Conservation (phyloP, 140 eudicot genomes). For the Bidens hawaiensis region DNA sequence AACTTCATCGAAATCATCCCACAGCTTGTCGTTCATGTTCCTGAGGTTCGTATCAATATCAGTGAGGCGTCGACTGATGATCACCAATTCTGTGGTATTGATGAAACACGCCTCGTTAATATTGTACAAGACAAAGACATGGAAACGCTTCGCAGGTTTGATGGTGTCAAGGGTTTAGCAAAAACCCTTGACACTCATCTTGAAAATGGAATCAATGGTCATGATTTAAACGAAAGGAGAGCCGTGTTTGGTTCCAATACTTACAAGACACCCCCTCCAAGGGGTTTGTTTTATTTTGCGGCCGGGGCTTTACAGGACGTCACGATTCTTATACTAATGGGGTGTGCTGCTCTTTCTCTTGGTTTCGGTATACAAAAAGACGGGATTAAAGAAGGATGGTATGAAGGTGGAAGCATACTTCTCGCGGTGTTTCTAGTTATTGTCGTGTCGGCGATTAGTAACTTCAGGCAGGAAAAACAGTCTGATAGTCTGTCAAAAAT, state of each 20-base stretch:
- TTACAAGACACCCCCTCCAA: slow-evolving; percentile 48
- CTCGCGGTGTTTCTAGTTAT: too few relatives aligned
- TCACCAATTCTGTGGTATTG: neutral
- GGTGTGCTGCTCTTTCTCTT: slow-evolving; percentile 38
- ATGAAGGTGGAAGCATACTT: too few relatives aligned
- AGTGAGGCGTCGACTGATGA: neutral
- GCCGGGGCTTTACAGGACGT: slow-evolving; percentile 61
- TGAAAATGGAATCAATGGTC: slow-evolving; percentile 36
- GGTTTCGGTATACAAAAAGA: too few relatives aligned
- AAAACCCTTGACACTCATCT: slow-evolving; percentile 34
- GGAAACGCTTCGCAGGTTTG: slow-evolving; percentile 27
- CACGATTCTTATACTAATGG: slow-evolving; percentile 59
- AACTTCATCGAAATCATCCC: slow-evolving; percentile 27
- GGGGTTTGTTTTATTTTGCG: slow-evolving; percentile 48
- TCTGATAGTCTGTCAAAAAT: too few relatives aligned
- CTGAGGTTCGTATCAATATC: neutral
- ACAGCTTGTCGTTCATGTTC: neutral
- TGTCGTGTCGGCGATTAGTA: too few relatives aligned
- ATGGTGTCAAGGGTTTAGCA: slow-evolving; percentile 44
- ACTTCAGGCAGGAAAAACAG: too few relatives aligned
- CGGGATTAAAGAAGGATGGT: too few relatives aligned
- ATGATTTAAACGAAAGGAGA: too few relatives aligned
- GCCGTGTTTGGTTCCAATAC: slow-evolving; percentile 62
- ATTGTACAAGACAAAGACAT: slow-evolving; percentile 43
- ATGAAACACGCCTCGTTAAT: slow-evolving; percentile 30